Evolutionary conservation across 1,139 yeast genomes (phyloP), one percentile per base, ranked within the genome.

Genomic region (Magnusiomyces paraingens): DNA sequence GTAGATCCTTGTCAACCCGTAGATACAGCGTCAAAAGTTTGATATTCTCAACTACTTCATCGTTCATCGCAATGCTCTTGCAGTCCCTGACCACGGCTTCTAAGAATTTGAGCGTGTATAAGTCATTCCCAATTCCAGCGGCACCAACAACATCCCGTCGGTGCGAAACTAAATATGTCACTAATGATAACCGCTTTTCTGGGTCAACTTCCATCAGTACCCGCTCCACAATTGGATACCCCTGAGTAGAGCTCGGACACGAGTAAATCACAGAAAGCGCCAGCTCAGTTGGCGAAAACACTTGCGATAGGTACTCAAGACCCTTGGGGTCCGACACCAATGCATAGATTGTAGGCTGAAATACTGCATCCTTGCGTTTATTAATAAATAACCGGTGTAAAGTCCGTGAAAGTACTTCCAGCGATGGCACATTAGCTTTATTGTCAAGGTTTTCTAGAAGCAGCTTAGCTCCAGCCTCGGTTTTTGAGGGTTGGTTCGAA

Each of bases 41-140:
- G 50, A 48, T 48, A 17, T 48, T 35, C 8, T 48, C 50, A 8
- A 48, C 39, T 5, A 15, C 40, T 14, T 48, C 50, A 21, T 43
- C 29, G 40, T 48, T 36, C 21, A 48, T 17, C 8, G n/a, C 21
- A 22, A 48, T 40, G 10, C 17, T 12, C 12, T 26, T 22, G 11
- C 45, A 22, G 3, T 26, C 18, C 21, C 15, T 14, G 6, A 14
- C 18, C n/a, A 48, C 22, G 4, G 50, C 40, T n/a, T 48, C 39
- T 3, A 48, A 20, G 15, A 38, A 22, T 4, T 43, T 15, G 14
- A 22, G 11, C 4, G 50, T 21, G 17, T 48, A 48, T 14, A 48
- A 6, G 39, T 48, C 50, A n/a, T 38, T 15, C 12, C 40, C 50
- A n/a, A 48, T 21, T 10, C 17, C 20, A 6, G 8, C 18, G n/a